These are phyloP conservation scores for Inga laurina DNA, from an alignment of 306 rosid species.

Conservation along the genomic window DNA sequence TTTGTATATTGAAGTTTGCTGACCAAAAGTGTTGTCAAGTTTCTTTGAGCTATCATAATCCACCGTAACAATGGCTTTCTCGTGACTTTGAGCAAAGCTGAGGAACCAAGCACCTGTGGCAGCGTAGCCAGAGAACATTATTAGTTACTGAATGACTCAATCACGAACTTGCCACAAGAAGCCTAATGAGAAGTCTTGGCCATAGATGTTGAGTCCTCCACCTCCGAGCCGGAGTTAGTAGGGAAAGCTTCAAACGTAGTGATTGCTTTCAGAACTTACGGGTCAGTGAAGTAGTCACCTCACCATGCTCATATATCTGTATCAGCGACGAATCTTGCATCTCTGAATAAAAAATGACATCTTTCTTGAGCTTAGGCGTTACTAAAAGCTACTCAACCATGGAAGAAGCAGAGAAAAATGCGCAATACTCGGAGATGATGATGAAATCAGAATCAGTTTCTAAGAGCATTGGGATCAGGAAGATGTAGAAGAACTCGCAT, in stretches of 20 bases:
- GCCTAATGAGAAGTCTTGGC: slow-evolving; percentile 54
- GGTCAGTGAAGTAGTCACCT: slow-evolving; percentile 57
- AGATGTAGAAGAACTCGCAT: no score
- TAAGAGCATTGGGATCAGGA: no score
- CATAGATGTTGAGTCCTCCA: slow-evolving; percentile 79
- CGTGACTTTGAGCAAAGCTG: slow-evolving; percentile 45
- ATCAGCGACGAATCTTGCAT: slow-evolving; percentile 89
- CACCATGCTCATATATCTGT: slow-evolving; percentile 70
- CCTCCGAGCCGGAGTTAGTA: slow-evolving; percentile 90
- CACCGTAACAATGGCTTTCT: slow-evolving; percentile 42
- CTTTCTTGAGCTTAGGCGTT: slow-evolving; percentile 26
- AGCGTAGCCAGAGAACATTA: slow-evolving; percentile 45
- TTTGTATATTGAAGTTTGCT: slow-evolving; percentile 92
- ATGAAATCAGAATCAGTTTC: no score
- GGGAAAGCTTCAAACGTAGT: slow-evolving; percentile 80
- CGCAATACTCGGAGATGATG: no score
- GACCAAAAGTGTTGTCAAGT: slow-evolving; percentile 85
- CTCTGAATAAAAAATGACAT: slow-evolving; percentile 52
- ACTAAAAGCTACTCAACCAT: neutral
- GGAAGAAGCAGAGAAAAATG: no score
- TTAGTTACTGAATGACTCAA: slow-evolving; percentile 62
- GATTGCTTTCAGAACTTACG: slow-evolving; percentile 70
- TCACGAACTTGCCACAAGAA: slow-evolving; percentile 50
- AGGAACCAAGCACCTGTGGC: slow-evolving; percentile 55
- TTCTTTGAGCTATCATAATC: slow-evolving; percentile 59